These are phyloP conservation scores for Fusarium sp. DNA, from an alignment of 2,329 filamentous ascomycete genomes.

Conservation along the genomic window DNA sequence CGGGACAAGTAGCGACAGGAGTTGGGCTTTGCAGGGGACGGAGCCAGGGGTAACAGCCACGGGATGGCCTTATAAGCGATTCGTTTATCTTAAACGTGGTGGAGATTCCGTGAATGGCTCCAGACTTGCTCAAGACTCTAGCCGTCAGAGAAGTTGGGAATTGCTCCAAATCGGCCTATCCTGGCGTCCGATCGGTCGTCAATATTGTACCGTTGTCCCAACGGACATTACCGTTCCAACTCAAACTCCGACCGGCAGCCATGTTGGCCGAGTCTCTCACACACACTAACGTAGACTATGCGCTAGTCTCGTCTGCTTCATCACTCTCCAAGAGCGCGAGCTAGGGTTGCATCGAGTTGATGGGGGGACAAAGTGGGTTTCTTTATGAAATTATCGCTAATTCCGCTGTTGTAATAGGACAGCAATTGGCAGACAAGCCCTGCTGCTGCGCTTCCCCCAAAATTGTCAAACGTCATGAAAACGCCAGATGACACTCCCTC, in stretches of 20 bases:
- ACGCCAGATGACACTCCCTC: slow-evolving; percentile 21
- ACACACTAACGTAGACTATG: neutral
- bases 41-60: slow-evolving; percentile 16
- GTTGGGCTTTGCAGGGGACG: slow-evolving; percentile 33
- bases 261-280: slow-evolving; percentile 3
- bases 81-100: slow-evolving; percentile 31
- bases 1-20: slow-evolving; percentile 8
- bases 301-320: slow-evolving; percentile 11
- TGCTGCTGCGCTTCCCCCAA: slow-evolving; percentile 11
- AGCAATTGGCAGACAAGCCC: slow-evolving; percentile 12
- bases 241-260: slow-evolving; percentile 25
- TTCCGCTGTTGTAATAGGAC: slow-evolving; percentile 38
- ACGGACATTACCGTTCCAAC: slow-evolving; percentile 30
- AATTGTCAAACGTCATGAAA: slow-evolving; percentile 13
- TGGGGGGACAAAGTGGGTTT: slow-evolving; percentile 5
- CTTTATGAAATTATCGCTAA: slow-evolving; percentile 40
- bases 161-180: neutral
- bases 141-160: slow-evolving; percentile 30
- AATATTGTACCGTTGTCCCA: slow-evolving; percentile 37
- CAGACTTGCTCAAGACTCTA: slow-evolving; percentile 20
- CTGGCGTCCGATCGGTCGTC: slow-evolving; percentile 24
- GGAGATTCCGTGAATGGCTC: slow-evolving; percentile 16
- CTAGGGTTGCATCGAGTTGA: neutral
- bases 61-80: slow-evolving; percentile 39
- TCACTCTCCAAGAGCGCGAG: neutral